Conservation (phyloP, 2,329 filamentous ascomycete genomes). For the Penicillium sp. region DNA sequence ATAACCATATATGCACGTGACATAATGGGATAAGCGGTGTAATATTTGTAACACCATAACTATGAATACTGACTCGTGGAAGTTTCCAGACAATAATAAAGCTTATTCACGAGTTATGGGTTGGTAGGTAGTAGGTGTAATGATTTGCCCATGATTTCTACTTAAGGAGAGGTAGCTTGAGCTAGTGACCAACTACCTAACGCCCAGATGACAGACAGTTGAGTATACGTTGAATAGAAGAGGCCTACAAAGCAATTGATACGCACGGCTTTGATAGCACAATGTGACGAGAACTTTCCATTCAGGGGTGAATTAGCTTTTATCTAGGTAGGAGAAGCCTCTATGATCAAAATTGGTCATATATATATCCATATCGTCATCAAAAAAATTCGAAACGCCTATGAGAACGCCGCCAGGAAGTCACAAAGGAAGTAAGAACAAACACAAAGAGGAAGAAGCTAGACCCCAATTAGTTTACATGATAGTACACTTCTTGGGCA, state of each 20-base stretch:
- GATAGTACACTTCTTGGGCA: constrained; percentile 76
- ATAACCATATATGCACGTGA: constrained; percentile 4
- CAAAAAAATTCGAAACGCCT: constrained; percentile 21
- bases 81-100: neutral
- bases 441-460: constrained; percentile 21
- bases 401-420: constrained; percentile 26
- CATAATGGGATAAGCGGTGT: neutral
- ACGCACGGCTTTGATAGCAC: neutral
- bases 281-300: constrained; percentile 4
- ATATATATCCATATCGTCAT: constrained; percentile 22
- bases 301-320: constrained; percentile 10
- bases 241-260: neutral
- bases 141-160: too few species aligned
- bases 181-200: neutral
- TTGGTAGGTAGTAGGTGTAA: too few species aligned
- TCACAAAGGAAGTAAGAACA: constrained; percentile 8
- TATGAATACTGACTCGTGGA: neutral
- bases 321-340: constrained; percentile 7
- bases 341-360: constrained; percentile 6
- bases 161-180: too few species aligned
- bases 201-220: neutral
- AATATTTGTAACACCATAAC: neutral
- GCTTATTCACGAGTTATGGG: neutral
- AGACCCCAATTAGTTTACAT: constrained; percentile 55
- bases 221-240: too few species aligned